Evolutionary conservation across 2,329 filamentous ascomycete species (phyloP).

Genomic region (Rhexocercosporidium sp.): DNA sequence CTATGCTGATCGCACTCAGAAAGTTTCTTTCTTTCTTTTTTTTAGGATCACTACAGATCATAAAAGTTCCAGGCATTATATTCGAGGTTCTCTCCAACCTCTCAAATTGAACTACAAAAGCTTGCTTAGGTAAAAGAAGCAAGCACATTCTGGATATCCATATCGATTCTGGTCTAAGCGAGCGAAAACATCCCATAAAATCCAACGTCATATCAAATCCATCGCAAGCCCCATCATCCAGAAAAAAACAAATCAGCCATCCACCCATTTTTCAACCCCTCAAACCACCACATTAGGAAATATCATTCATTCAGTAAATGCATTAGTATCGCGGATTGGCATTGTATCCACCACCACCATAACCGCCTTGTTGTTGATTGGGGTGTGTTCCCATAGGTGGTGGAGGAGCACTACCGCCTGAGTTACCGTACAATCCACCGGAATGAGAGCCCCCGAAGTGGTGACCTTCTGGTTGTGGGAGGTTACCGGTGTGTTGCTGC

Average conservation of each 20-base stretch:
- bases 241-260: background rate
- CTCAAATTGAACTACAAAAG: background rate
- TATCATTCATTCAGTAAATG: background rate
- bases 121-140: background rate
- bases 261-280: background rate
- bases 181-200: background rate
- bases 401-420: constrained; percentile 19
- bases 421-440: constrained; percentile 35
- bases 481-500: constrained; percentile 30
- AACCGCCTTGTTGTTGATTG: constrained; percentile 24
- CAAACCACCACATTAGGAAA: background rate
- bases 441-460: constrained; percentile 35
- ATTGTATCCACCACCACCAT: constrained; percentile 19
- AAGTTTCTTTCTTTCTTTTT: too few relatives aligned
- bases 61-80: background rate
- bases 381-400: constrained; percentile 25
- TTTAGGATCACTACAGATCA: too few relatives aligned
- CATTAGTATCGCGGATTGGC: constrained; percentile 11
- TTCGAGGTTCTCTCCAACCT: background rate
- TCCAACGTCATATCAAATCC: constrained; percentile 1
- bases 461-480: constrained; percentile 31
- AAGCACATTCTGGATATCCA: background rate
- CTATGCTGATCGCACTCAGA: too few relatives aligned
- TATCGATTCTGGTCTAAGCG: constrained; percentile 5
- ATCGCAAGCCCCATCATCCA: background rate